Evolutionary conservation across 345 rosid genomes (phyloP).

Genomic region (Moringa oleifera): DNA sequence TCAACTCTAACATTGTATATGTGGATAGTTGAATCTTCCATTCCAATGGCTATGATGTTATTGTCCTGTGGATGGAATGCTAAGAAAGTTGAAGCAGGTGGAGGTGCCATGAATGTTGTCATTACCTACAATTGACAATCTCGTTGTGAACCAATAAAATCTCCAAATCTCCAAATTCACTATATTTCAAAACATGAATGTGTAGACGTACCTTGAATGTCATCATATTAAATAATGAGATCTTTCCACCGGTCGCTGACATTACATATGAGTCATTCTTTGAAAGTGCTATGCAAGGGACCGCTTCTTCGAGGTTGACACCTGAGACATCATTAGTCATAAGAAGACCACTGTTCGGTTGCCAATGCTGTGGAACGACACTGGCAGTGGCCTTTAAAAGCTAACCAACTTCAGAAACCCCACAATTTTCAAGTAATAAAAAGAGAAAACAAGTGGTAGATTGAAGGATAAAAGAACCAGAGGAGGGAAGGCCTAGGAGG

Average conservation of each 20-base stretch:
- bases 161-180: not conserved
- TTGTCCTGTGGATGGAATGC: conserved; percentile 90
- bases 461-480: not conserved
- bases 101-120: conserved; percentile 84
- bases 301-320: conserved; percentile 74
- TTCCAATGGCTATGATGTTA: conserved; percentile 84
- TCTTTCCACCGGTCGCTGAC: conserved; percentile 93
- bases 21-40: conserved; percentile 84
- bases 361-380: conserved; percentile 81
- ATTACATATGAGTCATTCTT: conserved; percentile 89
- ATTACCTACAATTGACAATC: conserved; percentile 49
- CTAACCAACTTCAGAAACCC: conserved; percentile 17
- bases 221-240: conserved; percentile 89
- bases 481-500: not conserved
- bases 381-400: conserved; percentile 65
- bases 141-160: not conserved
- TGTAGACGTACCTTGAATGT: conserved; percentile 59
- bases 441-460: not conserved
- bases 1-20: conserved; percentile 79
- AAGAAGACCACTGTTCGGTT: conserved; percentile 88
- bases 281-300: conserved; percentile 89
- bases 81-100: conserved; percentile 78
- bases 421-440: conserved; percentile 8
- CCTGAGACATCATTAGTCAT: conserved; percentile 76
- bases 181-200: not conserved